Base-by-base conservation (phyloP, 331 rosid genomes). In the Quercus lobata region DNA sequence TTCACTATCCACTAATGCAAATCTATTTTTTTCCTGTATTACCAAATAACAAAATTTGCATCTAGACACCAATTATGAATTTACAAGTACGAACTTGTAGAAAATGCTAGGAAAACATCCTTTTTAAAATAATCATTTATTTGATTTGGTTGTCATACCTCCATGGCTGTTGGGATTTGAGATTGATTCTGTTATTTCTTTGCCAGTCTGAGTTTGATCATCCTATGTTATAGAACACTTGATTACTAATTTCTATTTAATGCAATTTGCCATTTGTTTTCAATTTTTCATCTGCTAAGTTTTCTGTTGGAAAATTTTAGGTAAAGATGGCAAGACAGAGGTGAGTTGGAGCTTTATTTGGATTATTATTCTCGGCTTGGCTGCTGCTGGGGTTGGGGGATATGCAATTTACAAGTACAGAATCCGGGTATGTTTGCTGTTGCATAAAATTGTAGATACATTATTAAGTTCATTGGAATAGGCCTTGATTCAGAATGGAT, bases 371-470 rank as follows among this genome's bases (percentile, higher is more conserved):
- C 83, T 93, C 12, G 71, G 92, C 63, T 27, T 87, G 87, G 89
- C 78, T 61, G 85, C 86, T 77, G 89, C 88, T 44, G 97, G 81
- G 72, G 82, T 84, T 12, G 94, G 82, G 22, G 99, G 96, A 57
- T 96, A 80, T 80, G 91, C 97, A 8, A 83, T 93, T 86, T 96
- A 96, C 93, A 96, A 96, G 83, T 90, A 91, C 88, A 92, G 98
- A 86, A 92, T 96, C 84, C 90, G 95, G 94, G 99, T 96, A 93
- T 62, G 77, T 52, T 78, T 74, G 32, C 30, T 70, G 32, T 83
- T 82, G 18, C 72, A 66, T 73, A 32, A 68, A 49, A 68, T 35
- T 46, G 3, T 63, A 30, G 25, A 17, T 34, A 21, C 52, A 18
- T 32, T 32, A 35, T 5, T 4, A 68, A 15, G 35, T 18, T 68